phyloP scores from a whole-genome alignment of 371 early-diverging fungal genomes.

The Actinomortierella ambigua region DNA sequence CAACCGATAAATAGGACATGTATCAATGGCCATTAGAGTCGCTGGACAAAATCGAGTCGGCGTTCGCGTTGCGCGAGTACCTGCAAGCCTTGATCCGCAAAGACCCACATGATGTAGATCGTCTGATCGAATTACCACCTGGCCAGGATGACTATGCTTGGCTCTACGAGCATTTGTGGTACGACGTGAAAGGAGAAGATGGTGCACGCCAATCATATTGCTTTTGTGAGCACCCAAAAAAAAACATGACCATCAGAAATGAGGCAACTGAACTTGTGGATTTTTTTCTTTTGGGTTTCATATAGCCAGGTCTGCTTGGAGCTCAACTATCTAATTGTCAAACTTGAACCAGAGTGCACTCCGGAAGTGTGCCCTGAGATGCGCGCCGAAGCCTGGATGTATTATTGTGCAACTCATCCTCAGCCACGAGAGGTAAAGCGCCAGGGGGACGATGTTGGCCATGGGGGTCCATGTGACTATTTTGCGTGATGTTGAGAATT shows the following conservation, averaged over 20 bases:
- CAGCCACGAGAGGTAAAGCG: conserved; percentile 76
- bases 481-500: too few species aligned
- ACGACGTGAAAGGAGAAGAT: conserved; percentile 8
- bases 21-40: conserved; percentile 65
- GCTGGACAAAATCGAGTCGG: conserved; percentile 70
- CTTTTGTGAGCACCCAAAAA: too few species aligned
- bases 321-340: conserved; percentile 75
- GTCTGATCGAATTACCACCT: conserved; percentile 67
- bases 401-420: conserved; percentile 92
- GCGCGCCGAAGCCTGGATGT: conserved; percentile 92
- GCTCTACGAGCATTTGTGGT: conserved; percentile 92
- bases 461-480: too few species aligned
- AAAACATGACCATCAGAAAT: background rate
- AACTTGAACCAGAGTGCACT: conserved; percentile 82
- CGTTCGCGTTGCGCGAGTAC: conserved; percentile 83
- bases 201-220: background rate
- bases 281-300: conserved; percentile 1
- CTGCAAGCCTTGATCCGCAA: conserved; percentile 78
- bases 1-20: conserved; percentile 44
- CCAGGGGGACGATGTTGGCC: too few species aligned
- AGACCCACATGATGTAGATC: conserved; percentile 67
- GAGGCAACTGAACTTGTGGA: background rate
- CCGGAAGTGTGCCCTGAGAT: conserved; percentile 85
- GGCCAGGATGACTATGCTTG: conserved; percentile 76
- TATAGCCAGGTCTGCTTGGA: conserved; percentile 83